Conservation (phyloP, 257 asterid species). For the Ocimum tenuiflorum region DNA sequence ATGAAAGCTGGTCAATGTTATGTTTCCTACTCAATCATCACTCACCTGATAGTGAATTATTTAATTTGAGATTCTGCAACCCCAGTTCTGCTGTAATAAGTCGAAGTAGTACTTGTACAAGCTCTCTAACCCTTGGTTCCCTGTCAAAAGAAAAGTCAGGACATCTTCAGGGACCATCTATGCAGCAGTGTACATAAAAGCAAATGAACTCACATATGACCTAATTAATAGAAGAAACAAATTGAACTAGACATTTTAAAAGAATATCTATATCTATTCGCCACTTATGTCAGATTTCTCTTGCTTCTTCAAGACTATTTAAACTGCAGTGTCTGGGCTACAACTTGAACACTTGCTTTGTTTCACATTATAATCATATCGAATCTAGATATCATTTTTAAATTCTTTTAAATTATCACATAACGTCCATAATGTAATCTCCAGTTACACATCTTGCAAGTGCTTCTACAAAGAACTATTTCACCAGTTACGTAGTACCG, state of each 20-base stretch:
- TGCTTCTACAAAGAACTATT: neutral
- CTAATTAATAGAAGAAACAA: too few species aligned
- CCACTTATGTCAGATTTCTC: neutral
- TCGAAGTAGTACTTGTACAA: conserved; percentile 70
- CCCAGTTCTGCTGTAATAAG: conserved; percentile 65
- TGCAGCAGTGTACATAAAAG: neutral
- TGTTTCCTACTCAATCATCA: neutral
- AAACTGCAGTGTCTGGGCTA: neutral
- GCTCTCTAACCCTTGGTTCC: conserved; percentile 71
- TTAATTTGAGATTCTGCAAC: conserved; percentile 41
- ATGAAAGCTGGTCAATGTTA: neutral
- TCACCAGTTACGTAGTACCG: neutral
- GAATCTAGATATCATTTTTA: neutral
- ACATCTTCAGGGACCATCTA: neutral
- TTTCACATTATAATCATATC: neutral
- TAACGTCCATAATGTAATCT: neutral
- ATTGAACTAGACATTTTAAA: neutral
- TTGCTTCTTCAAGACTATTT: neutral
- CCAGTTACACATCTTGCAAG: neutral
- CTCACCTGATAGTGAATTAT: conserved; percentile 18
- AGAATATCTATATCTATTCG: neutral
- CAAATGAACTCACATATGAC: neutral
- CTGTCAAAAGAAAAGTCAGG: conserved; percentile 38
- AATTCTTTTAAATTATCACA: neutral
- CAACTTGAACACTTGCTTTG: neutral